Base-by-base conservation (phyloP, 228 moss, liverwort and hornwort genomes). In the Sphagnum fallax region DNA sequence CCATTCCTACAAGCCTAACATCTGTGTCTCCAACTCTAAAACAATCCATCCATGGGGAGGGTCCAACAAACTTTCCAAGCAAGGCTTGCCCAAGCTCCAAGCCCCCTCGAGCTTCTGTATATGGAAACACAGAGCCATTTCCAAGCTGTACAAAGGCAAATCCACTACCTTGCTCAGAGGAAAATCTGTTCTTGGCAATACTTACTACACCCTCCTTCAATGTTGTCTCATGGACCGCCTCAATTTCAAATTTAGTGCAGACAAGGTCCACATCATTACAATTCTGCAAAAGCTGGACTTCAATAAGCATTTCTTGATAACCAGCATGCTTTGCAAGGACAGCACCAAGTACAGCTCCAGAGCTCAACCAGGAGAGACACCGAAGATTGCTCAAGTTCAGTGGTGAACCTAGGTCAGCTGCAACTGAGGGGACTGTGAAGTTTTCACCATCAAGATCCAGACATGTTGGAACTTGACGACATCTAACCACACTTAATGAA, bases 11-110 rank as follows among this genome's bases (percentile, higher is more conserved):
- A 18, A 98, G 53, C 65, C 83, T 67, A 10, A 70, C 70, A 47
- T 86, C 83, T 48, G 81, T 79, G 49, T 77, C 71, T 14, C 11
- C 52, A 5, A 6, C 10, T 61, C 69, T 71, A 47, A 88, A 59
- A 52, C 76, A 77, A 50, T 80, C 77, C 87, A 92, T 90, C 92
- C 85, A 98, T 0, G 91, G 98, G 62, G 89, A 83, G 16, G 90
- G 90, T 60, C 85, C 77, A 57, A 49, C 52, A 75, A 98, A 98
- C 66, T 81, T 89, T 49, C 87, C 82, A 58, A 78, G 48, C 57
- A 83, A 74, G 52, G 68, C 78, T 72, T 65, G 75, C 58, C 83
- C 80, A 51, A 83, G 82, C 61, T 83, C 73, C 2, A 76, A 68
- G 6, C 78, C 78, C n/a, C 67, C 83, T 80, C 80, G 83, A 50